phyloP scores from a whole-genome alignment of 257 asterid species.

The Salvia miltiorrhiza region DNA sequence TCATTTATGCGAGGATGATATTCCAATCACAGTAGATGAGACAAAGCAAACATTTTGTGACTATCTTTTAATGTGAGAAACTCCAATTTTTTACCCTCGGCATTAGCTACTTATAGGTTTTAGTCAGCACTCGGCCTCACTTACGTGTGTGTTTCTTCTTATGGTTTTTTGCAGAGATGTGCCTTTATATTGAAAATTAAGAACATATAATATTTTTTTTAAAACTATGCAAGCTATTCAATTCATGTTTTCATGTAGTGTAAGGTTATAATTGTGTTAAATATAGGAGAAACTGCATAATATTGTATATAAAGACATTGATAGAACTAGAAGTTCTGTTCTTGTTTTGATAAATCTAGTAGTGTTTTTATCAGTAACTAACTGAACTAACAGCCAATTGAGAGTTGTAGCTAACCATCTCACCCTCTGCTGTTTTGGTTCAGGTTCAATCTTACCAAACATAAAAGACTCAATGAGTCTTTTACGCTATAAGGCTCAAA shows the following conservation, averaged over 20 bases:
- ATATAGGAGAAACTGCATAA: background rate
- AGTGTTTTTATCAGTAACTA: background rate
- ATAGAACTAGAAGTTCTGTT: background rate
- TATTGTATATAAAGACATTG: background rate
- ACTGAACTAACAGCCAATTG: background rate
- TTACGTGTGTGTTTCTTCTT: background rate
- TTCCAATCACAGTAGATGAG: background rate
- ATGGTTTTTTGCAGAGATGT: background rate
- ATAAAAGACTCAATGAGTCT: slow-evolving; percentile 13
- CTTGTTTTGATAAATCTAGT: background rate
- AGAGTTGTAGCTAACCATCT: background rate
- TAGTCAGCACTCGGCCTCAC: background rate
- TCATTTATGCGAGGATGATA: background rate
- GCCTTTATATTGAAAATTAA: background rate
- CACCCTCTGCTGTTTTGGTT: background rate
- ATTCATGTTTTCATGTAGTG: background rate
- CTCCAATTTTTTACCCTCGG: background rate
- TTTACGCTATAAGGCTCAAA: slow-evolving; percentile 8
- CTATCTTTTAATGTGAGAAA: background rate
- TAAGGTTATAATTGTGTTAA: background rate
- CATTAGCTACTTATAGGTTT: background rate
- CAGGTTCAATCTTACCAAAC: slow-evolving; percentile 16
- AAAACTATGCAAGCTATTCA: background rate
- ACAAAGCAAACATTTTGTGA: background rate
- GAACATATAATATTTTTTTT: background rate